Base-by-base conservation (phyloP, 1,139 yeast species). In the Debaryomyces sp. region DNA sequence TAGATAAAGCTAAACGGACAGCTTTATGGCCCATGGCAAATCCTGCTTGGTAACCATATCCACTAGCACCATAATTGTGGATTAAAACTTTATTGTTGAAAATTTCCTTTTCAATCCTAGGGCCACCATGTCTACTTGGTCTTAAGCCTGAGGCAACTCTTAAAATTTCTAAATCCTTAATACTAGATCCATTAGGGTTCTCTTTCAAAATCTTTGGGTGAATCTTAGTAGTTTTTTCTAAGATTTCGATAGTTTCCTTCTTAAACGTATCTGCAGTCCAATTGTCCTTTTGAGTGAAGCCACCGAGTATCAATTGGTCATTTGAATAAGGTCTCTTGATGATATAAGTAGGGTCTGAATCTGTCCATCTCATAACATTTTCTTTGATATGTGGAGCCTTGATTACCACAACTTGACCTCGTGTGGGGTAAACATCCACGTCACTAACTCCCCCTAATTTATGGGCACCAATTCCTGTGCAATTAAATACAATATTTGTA, bases 61-160 rank as follows among this genome's bases (percentile, higher is more conserved):
- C 95, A 38, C 84, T 77, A 7, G 91, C 89, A 27, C 95, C 95
- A 59, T 85, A 85, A 63, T 85, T 84, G 60, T 86, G 91, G 13
- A 86, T 68, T 32, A 80, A 52, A 2, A 67, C 50, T 41, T 23
- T 41, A 23, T 55, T 57, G 5, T 49, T 54, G 54, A 79, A 80
- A 30, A 64, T 63, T 58, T 83, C 89, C 49, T 41, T 30, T 59
- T 84, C 90, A 41, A 87, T 78, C 49, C 91, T 73, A 2, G 75
- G 81, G 4, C 92, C 92, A 12, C 89, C 90, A 42, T 78, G 71
- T 63, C 92, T 78, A 41, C 84, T 73, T 5, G 94, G 94, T 55
- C 94, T 75, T 43, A 85, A 71, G 0, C 91, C 94, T 5, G 89
- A 81, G 0, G 80, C 86, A 32, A 80, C 85, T 47, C 87, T 73